Conservation (phyloP, 140 eudicot genomes). For the Stevia rebaudiana region DNA sequence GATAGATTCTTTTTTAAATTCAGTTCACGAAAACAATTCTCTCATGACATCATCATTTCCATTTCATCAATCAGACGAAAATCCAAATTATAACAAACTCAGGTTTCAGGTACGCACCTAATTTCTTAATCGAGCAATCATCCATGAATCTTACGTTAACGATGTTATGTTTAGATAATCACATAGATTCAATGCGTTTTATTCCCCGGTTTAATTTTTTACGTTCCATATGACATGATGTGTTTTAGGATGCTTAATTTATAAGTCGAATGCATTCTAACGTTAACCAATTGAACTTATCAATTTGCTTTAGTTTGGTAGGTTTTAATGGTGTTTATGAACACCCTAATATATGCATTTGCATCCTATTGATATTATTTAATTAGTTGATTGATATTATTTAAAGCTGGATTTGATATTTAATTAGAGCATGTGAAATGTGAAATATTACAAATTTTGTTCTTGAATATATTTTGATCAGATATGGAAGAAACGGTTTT, state of each 20-base stretch:
- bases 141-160: constrained; percentile 7
- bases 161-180: not conserved
- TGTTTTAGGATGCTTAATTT: constrained; percentile 1
- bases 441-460: not conserved
- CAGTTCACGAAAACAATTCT: no score
- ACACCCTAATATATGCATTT: not conserved
- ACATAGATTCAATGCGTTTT: constrained; percentile 1
- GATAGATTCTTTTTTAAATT: no score
- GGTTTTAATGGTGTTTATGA: not conserved
- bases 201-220: not conserved
- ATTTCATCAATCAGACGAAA: no score
- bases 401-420: no score
- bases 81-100: constrained; percentile 10
- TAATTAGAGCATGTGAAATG: not conserved
- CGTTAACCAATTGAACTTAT: no score
- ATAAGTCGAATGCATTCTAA: constrained; percentile 1
- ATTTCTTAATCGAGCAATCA: constrained; percentile 9
- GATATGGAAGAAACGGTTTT: constrained; percentile 65
- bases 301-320: not conserved
- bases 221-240: not conserved
- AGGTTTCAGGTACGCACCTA: constrained; percentile 18
- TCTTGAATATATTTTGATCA: constrained; percentile 1
- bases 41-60: no score
- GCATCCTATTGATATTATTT: not conserved
- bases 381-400: no score